Evolutionary conservation across 192 early-diverging fungal genomes (phyloP).

Genomic region (Podila minutissima): DNA sequence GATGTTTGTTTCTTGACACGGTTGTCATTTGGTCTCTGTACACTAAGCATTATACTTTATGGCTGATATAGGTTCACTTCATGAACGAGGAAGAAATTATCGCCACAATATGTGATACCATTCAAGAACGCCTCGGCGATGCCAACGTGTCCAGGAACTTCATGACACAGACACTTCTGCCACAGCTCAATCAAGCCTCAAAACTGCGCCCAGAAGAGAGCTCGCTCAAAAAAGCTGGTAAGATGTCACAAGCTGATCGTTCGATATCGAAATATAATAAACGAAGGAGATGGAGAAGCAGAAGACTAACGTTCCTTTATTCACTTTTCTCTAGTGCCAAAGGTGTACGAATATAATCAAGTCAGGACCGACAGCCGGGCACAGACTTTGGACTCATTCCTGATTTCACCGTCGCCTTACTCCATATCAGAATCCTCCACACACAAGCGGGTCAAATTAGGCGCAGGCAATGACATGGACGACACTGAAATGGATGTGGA

Average conservation of each 20-base stretch:
- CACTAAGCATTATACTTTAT: too few relatives aligned
- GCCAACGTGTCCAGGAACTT: constrained; percentile 81
- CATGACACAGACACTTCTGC: constrained; percentile 67
- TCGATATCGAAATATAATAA: too few relatives aligned
- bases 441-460: constrained; percentile 25
- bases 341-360: constrained; percentile 75
- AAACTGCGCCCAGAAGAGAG: constrained; percentile 9
- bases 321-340: constrained; percentile 5
- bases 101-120: constrained; percentile 69
- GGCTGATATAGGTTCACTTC: constrained; percentile 76
- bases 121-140: constrained; percentile 74
- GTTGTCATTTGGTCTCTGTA: too few relatives aligned
- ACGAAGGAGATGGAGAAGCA: not conserved
- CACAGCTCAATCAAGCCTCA: constrained; percentile 19
- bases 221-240: constrained; percentile 29
- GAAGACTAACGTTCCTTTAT: not conserved
- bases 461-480: constrained; percentile 2
- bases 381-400: constrained; percentile 80
- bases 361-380: constrained; percentile 89
- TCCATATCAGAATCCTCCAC: constrained; percentile 8
- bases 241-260: not conserved
- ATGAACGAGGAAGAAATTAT: constrained; percentile 91
- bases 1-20: not conserved
- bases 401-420: constrained; percentile 26
- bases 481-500: constrained; percentile 8